Evolutionary conservation across 164 flowering plant species (phyloP), one percentile per base, ranked within the genome.

Genomic region (Vitis amurensis): DNA sequence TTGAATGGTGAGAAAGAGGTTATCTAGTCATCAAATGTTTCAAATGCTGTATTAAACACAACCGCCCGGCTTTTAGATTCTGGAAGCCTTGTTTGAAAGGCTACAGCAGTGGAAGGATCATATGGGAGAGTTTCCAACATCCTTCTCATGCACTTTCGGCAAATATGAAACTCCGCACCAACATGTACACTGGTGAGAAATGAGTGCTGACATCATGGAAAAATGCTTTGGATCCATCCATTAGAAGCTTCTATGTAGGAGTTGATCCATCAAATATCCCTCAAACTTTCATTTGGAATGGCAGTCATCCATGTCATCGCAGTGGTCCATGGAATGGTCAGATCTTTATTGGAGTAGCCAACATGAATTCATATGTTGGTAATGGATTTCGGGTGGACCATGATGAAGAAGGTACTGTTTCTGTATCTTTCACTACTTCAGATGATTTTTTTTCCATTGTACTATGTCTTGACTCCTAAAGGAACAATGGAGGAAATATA

Each of bases 1-100:
- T 19, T 68, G 44, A 65, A 74, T 61, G 77, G 74, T 8, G 15
- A 37, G 13, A 66, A 72, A 10, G 53, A 52, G 14, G 29, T 47
- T 8, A 11, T 82, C 13, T 76, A 80, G 55, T 51, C 55, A 51
- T 51, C 55, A 51, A 51, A 51, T 51, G 13, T 14, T 14, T 11
- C 55, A 51, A 51, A 51, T 53, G 9, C 71, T 16, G 47, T 55
- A 5, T 19, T 51, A 2, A 69, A 61, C 61, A 30, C 81, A 51
- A 14, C 12, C 15, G 44, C 44, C 44, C 44, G 0, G 44, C 44
- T 37, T 37, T 37, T 37, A 6, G 44, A 37, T 37, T 51, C 55
- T 51, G 55, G 55, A 51, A 51, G 8, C 11, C 13, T 51, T 9
- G 11, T 51, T 14, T 0, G 55, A 11, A 14, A 51, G 55, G 5